Percentiles rank a stretch among this genome's conserved stretches.
Conservation (phyloP, 2,329 filamentous ascomycete species). For the Penicillium brasilianum region DNA sequence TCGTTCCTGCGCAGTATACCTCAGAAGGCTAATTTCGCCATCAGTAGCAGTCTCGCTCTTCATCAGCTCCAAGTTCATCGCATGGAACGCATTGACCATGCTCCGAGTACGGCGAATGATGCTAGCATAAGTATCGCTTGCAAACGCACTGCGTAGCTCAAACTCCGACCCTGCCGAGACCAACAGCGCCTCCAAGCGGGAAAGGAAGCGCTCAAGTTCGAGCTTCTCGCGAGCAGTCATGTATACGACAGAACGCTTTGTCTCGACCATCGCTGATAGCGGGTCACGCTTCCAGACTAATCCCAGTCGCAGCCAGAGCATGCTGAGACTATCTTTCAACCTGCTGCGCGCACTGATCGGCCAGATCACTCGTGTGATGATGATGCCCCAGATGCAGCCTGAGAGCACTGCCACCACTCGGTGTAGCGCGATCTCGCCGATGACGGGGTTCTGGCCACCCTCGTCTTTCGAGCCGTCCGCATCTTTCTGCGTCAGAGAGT, state of each 20-base stretch:
- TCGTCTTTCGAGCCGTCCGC: conserved; percentile 78
- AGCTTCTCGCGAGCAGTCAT: conserved; percentile 88
- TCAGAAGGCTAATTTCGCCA: conserved; percentile 80
- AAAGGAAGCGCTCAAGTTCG: conserved; percentile 78
- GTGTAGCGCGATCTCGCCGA: conserved; percentile 85
- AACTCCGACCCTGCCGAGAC: conserved; percentile 81
- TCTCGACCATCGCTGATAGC: conserved; percentile 71
- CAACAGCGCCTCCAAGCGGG: conserved; percentile 74
- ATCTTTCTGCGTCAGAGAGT: conserved; percentile 81
- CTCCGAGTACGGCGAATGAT: conserved; percentile 80
- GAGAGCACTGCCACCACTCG: conserved; percentile 83
- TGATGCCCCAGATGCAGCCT: conserved; percentile 89
- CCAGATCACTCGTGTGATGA: conserved; percentile 89
- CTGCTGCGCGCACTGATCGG: conserved; percentile 88
- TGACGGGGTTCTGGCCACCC: conserved; percentile 80
- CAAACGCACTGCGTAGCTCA: conserved; percentile 85
- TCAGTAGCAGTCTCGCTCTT: conserved; percentile 76
- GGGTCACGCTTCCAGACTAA: conserved; percentile 96
- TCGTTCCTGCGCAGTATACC: conserved; percentile 79
- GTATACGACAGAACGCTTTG: conserved; percentile 66
- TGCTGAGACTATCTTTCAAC: conserved; percentile 83
- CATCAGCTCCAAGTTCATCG: conserved; percentile 90
- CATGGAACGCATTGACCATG: conserved; percentile 91
- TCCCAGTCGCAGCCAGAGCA: conserved; percentile 94
- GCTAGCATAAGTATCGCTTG: conserved; percentile 70